Conservation (phyloP, 208 protist genomes). For the Leishmania braziliensis region DNA sequence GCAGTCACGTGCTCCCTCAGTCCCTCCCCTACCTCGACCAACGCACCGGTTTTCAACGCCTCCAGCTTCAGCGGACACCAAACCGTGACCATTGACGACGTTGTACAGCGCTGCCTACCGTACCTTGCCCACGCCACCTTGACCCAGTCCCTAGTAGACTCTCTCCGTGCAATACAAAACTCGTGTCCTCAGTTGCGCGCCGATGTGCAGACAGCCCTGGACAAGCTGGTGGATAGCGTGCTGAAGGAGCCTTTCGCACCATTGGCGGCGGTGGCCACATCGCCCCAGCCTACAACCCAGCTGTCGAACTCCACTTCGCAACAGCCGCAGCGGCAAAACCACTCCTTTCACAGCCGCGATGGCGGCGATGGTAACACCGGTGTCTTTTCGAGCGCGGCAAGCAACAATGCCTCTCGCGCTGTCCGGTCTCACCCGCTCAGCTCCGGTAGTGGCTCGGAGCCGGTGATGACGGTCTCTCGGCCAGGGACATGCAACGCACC, state of each 20-base stretch:
- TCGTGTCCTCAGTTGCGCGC: conserved; percentile 45
- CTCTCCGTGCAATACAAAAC: conserved; percentile 57
- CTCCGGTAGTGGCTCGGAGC: conserved; percentile 20
- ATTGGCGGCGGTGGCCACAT: background rate
- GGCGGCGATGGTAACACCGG: background rate
- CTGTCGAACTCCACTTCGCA: background rate
- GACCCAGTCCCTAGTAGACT: conserved; percentile 62
- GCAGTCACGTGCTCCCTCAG: conserved; percentile 5
- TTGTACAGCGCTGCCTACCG: conserved; percentile 75
- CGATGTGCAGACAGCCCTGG: conserved; percentile 64
- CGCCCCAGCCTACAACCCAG: background rate
- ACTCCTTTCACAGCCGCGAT: conserved; percentile 20
- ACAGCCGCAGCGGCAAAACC: conserved; percentile 12
- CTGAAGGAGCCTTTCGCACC: conserved; percentile 48
- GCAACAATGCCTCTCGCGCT: background rate
- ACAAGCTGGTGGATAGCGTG: conserved; percentile 75
- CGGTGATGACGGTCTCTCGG: conserved; percentile 31
- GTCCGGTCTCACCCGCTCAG: conserved; percentile 25
- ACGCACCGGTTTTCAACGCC: conserved; percentile 20
- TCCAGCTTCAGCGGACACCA: conserved; percentile 15
- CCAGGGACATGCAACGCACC: conserved; percentile 21
- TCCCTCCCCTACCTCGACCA: conserved; percentile 13
- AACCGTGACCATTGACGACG: conserved; percentile 52
- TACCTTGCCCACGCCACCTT: conserved; percentile 66
- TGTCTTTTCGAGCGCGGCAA: background rate